Evolutionary conservation across 345 rosid species (phyloP).

Genomic region (Nephelium lappaceum): DNA sequence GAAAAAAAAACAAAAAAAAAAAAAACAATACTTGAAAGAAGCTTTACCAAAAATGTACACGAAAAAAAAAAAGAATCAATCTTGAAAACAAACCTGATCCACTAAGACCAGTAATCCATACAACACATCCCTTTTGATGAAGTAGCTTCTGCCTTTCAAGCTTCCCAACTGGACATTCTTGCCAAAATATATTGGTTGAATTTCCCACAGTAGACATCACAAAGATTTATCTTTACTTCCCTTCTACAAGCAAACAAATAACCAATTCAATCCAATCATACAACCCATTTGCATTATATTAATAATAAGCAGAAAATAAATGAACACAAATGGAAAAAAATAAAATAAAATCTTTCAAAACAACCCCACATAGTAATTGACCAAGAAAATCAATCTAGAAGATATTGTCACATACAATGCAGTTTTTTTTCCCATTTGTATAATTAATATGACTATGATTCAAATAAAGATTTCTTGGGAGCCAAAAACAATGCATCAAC

Average conservation of each 20-base stretch:
- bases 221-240: slow-evolving; percentile 20
- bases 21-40: too few relatives aligned
- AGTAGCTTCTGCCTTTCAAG: slow-evolving; percentile 76
- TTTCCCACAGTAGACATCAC: slow-evolving; percentile 73
- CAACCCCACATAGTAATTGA: background rate
- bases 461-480: background rate
- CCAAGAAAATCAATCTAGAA: background rate
- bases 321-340: background rate
- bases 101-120: slow-evolving; percentile 97
- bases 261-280: slow-evolving; percentile 7
- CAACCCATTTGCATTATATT: slow-evolving; percentile 5
- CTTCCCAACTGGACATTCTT: slow-evolving; percentile 77
- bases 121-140: slow-evolving; percentile 85
- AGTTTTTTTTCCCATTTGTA: background rate
- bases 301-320: background rate
- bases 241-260: slow-evolving; percentile 16
- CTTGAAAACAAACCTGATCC: slow-evolving; percentile 70
- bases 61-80: background rate
- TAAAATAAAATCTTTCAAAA: background rate
- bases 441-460: background rate
- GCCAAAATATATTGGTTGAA: slow-evolving; percentile 88
- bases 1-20: too few relatives aligned
- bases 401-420: background rate
- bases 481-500: slow-evolving; percentile 1
- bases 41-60: too few relatives aligned